Evolutionary conservation across 164 flowering plant species (phyloP), one percentile per base, ranked within the genome.

Genomic region (Annona cherimola): DNA sequence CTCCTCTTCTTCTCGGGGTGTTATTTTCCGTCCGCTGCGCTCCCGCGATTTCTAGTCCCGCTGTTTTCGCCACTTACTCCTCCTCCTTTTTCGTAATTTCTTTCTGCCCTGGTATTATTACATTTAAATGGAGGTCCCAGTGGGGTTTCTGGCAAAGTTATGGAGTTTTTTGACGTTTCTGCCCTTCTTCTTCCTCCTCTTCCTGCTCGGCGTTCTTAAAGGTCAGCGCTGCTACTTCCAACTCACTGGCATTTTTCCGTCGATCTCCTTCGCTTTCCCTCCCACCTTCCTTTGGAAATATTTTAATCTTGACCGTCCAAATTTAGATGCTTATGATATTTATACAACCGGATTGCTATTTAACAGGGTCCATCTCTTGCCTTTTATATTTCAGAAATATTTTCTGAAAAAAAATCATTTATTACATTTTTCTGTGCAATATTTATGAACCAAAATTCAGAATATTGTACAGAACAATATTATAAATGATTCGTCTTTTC

Each of bases 151-250:
- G 41, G 81, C 81, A 8, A 84, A 70, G 74, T 64, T 88, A 39
- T 86, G 97, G 94, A 90, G 88, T 69, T 89, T 87, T 60, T 1
- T 92, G 54, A 83, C 90, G 14, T 94, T 94, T 72, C 78, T 90
- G 2, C 97, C 96, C 35, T 84, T 88, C 85, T 94, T 94, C 85
- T 55, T 86, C 69, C 67, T 80, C 69, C 92, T 94, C 71, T 71
- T 86, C 65, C 35, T 80, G 57, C 91, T 92, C 62, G 95, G 92
- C 72, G 26, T 85, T 46, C 78, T 89, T 70, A 93, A 93, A 86
- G 97, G 98, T 89, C 70, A 35, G 44, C 11, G 43, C 11, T n/a
- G 5, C 8, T 40, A 18, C 26, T n/a, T n/a, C n/a, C n/a, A n/a
- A n/a, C n/a, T n/a, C n/a, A n/a, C n/a, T n/a, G n/a, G n/a, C n/a